Percentiles rank a stretch among this genome's conserved stretches.
phyloP scores from a whole-genome alignment of 2,329 filamentous ascomycete genomes.

The Stagonosporopsis tanaceti region DNA sequence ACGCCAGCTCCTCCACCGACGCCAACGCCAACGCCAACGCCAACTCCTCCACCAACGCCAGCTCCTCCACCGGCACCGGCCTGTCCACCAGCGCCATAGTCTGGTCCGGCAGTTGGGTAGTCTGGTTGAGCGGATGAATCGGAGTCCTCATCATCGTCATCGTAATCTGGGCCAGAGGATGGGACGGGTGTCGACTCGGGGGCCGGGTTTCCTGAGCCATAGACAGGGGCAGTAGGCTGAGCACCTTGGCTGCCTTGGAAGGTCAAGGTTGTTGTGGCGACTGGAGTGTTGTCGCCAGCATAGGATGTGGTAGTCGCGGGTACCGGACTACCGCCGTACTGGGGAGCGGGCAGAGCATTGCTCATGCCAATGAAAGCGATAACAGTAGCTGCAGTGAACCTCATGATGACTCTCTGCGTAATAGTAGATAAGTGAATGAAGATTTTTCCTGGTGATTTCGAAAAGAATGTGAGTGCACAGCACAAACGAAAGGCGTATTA shows the following conservation, averaged over 20 bases:
- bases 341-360: conserved; percentile 15
- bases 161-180: neutral
- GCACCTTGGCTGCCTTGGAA: neutral
- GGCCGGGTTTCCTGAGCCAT: neutral
- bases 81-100: neutral
- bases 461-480: conserved; percentile 19
- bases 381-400: conserved; percentile 13
- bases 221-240: neutral
- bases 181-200: neutral
- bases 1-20: neutral
- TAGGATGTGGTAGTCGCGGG: conserved; percentile 17
- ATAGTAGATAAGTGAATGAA: neutral
- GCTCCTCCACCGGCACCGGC: neutral
- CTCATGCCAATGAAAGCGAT: conserved; percentile 10
- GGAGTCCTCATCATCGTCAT: neutral
- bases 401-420: conserved; percentile 5
- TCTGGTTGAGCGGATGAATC: neutral
- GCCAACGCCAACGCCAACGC: neutral
- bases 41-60: neutral
- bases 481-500: conserved; percentile 15
- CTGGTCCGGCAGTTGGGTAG: neutral
- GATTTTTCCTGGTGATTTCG: neutral
- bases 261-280: neutral
- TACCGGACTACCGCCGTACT: conserved; percentile 7
- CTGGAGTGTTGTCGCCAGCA: neutral